Evolutionary conservation across 176 grass and related monocot genomes (phyloP).

Genomic region (Eleusine coracana): DNA sequence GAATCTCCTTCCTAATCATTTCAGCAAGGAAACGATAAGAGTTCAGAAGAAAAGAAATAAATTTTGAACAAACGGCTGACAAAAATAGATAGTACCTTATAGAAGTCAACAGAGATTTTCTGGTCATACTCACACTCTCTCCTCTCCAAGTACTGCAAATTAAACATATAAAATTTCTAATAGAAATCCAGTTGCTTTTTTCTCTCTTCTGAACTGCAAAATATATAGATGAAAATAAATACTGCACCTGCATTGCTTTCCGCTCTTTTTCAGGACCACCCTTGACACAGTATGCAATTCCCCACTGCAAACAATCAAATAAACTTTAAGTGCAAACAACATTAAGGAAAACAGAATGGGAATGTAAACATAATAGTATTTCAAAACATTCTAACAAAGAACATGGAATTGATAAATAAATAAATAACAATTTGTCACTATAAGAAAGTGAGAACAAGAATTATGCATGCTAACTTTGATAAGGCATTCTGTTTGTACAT

Average conservation of each 20-base stretch:
- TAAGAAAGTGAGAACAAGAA: too few species aligned
- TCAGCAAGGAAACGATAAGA: conserved; percentile 21
- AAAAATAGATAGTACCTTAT: conserved; percentile 49
- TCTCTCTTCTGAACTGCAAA: conserved; percentile 13
- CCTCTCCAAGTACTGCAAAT: conserved; percentile 80
- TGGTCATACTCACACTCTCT: conserved; percentile 94
- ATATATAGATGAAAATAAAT: background rate
- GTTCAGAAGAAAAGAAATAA: background rate
- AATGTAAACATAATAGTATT: background rate
- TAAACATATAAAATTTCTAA: background rate
- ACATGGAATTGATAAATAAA: background rate
- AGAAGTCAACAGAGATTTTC: conserved; percentile 81
- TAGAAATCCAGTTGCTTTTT: conserved; percentile 19
- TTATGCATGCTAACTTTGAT: background rate
- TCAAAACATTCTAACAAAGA: background rate
- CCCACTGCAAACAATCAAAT: conserved; percentile 68
- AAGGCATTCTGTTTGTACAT: background rate
- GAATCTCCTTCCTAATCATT: conserved; percentile 69
- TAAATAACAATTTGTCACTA: too few species aligned
- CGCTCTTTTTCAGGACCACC: conserved; percentile 68
- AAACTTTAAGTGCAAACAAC: background rate
- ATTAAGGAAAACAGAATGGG: background rate
- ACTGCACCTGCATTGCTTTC: conserved; percentile 77
- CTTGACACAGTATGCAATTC: conserved; percentile 85
- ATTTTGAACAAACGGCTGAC: background rate